These are phyloP conservation scores for Lepidium africanum DNA, from an alignment of 345 rosid species.

Conservation along the genomic window DNA sequence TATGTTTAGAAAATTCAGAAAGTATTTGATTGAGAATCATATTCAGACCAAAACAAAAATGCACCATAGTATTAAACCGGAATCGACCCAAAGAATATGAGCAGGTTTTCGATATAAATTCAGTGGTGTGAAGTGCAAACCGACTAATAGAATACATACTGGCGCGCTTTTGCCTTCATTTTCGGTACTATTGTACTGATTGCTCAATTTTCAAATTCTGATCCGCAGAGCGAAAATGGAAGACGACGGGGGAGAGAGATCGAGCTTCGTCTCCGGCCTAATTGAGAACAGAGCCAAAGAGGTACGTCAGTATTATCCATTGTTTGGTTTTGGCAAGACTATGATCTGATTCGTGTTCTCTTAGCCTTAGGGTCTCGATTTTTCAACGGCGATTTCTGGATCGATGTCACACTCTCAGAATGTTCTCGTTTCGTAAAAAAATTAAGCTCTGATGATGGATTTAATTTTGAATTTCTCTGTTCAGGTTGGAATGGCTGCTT, in stretches of 20 bases:
- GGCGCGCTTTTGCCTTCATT: conserved; percentile 23
- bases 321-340: background rate
- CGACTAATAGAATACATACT: background rate
- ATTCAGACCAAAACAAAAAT: background rate
- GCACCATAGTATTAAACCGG: background rate
- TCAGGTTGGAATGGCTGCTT: conserved; percentile 95
- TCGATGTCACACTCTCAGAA: background rate
- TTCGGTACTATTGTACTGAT: background rate
- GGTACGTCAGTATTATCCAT: conserved; percentile 32
- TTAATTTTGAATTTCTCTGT: background rate
- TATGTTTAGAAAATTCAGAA: background rate
- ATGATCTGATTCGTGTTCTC: background rate
- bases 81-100: background rate
- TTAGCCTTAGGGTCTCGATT: conserved; percentile 5
- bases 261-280: conserved; percentile 74
- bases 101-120: background rate
- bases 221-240: conserved; percentile 38
- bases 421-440: background rate
- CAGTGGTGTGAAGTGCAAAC: background rate
- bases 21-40: background rate
- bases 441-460: background rate
- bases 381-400: background rate
- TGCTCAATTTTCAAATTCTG: conserved; percentile 2
- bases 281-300: conserved; percentile 96
- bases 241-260: conserved; percentile 76